Evolutionary conservation across 345 rosid genomes (phyloP), one percentile per base, ranked within the genome.

Genomic region (Moricandia moricandioides): DNA sequence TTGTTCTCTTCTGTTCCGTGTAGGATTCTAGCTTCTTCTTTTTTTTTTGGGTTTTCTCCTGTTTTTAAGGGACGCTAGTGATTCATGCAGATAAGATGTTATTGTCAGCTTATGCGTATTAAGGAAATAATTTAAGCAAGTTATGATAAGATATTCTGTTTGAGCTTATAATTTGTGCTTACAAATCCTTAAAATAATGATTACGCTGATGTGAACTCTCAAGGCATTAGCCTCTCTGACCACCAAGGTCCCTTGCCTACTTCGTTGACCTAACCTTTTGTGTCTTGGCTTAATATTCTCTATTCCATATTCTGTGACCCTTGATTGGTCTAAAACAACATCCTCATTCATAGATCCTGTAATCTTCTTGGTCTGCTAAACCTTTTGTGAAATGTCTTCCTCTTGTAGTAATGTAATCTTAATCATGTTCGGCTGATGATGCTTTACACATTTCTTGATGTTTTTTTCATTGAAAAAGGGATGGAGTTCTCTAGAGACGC

Each of bases 171-270:
- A 65, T 10, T 10, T 76, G 45, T 63, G 67, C 61, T 72, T 52
- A 60, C 17, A 13, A 66, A 65, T 14, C 63, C 63, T 33, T 80
- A 69, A 56, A 61, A 67, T 73, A 74, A 80, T 73, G 24, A 55
- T 21, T 66, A 35, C 47, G 43, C 33, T 71, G 81, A 63, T 62
- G 79, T 86, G 63, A 40, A 74, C 69, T 71, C 45, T 71, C 39
- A 70, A 55, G 73, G 66, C 67, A 7, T 45, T 80, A 75, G 78
- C 69, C 43, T 81, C 43, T 81, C 84, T 89, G 83, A 83, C 85
- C 80, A n/a, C 62, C 64, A 84, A 21, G 27, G 27, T 43, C 65
- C 24, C 77, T 52, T 69, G 78, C 64, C 73, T 81, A 71, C 78
- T 71, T 77, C 72, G 72, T 66, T 74, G 72, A 70, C 82, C 51